Evolutionary conservation across 257 asterid species (phyloP), one percentile per base, ranked within the genome.

Genomic region (Fraxinus anomala): DNA sequence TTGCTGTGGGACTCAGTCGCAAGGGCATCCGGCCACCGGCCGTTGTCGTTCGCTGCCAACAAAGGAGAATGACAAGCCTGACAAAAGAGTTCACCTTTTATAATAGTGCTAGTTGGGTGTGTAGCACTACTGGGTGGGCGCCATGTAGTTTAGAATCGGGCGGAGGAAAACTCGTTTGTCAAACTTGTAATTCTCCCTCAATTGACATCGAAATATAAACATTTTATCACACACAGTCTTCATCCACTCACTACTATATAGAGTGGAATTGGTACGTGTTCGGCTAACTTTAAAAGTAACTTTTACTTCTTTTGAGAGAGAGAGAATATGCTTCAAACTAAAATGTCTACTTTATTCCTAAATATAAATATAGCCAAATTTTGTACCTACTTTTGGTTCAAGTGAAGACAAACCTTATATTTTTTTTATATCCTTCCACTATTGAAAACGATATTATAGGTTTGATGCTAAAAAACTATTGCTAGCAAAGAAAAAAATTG

Each of bases 41-140:
- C 30, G 30, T 7, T 7, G 28, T 23, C 13, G 69, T 63, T 26
- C 69, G 19, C 24, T 63, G 69, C 69, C 69, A 26, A 4, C 36
- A 63, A 63, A 63, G 69, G 69, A 63, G 69, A 63, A 63, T 63
- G 34, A 63, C 69, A 63, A 63, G 69, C 69, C 69, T 63, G 69
- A 63, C 69, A 63, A 24, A 63, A 24, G 69, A 63, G 69, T 63
- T 30, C 2, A n/a, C 69, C 69, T 19, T 40, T 63, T 63, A 63
- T 23, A 9, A 10, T 11, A 63, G 69, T 24, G 69, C 69, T 63
- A 9, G 16, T 63, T 26, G 2, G 6, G 19, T 11, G 19, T 3
- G 7, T 11, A 13, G 36, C 69, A 63, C 69, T 11, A 11, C 34
- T 11, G 19, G 0, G 12, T 0, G 2, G 30, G 21, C 16, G 0